Percentiles rank a stretch among this genome's conserved stretches.
These are phyloP conservation scores for Pinus albicaulis DNA, from an alignment of 75 land plant species.

Conservation along the genomic window DNA sequence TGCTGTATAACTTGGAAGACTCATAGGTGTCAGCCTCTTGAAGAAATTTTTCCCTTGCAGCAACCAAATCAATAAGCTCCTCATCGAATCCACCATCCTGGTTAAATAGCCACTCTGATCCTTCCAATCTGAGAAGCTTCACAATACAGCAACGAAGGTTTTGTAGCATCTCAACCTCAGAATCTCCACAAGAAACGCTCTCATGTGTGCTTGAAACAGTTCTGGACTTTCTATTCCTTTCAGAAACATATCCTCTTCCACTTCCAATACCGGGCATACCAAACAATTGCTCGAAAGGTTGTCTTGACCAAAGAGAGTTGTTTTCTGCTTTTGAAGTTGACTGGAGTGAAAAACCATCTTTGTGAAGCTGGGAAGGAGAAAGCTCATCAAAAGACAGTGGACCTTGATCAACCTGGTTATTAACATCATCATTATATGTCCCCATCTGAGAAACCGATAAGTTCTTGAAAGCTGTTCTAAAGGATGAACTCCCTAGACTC, in stretches of 20 bases:
- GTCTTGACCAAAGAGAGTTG: constrained; percentile 89
- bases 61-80: constrained; percentile 70
- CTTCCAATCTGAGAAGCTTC: constrained; percentile 76
- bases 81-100: constrained; percentile 85
- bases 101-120: constrained; percentile 90
- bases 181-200: constrained; percentile 22
- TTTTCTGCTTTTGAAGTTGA: constrained; percentile 34
- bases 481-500: constrained; percentile 20
- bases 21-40: constrained; percentile 50
- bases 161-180: constrained; percentile 57
- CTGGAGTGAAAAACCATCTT: constrained; percentile 59
- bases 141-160: constrained; percentile 57
- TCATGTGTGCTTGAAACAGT: constrained; percentile 13
- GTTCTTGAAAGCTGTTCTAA: constrained; percentile 19
- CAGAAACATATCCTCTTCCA: constrained; percentile 14
- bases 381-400: constrained; percentile 75
- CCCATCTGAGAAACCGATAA: constrained; percentile 23
- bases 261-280: constrained; percentile 41
- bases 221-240: constrained; percentile 1
- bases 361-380: constrained; percentile 59
- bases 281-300: constrained; percentile 90
- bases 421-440: constrained; percentile 2
- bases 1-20: constrained; percentile 12
- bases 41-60: constrained; percentile 55
- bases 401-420: constrained; percentile 24